A percentile compares a stretch with the other conserved stretches of the same genome.
Evolutionary conservation across 1,139 yeast genomes (phyloP).

Genomic region (Sugiyamaella paludigena): DNA sequence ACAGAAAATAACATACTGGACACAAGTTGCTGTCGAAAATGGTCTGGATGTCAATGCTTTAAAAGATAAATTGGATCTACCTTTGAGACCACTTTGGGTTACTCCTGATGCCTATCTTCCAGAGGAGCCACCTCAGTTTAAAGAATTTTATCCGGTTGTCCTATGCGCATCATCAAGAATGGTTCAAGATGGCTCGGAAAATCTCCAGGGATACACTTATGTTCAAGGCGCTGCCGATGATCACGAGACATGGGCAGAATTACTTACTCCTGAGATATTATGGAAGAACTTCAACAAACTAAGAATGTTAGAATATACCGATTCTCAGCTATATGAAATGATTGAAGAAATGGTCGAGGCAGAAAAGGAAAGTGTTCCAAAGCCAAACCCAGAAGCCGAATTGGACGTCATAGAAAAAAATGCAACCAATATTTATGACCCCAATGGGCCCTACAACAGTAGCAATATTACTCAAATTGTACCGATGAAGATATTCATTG

Average conservation of each 20-base stretch:
- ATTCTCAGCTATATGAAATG: slow-evolving; percentile 40
- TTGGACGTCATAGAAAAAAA: background rate
- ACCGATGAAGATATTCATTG: slow-evolving; percentile 25
- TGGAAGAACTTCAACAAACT: slow-evolving; percentile 51
- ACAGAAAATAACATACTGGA: slow-evolving; percentile 50
- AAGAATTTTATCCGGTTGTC: slow-evolving; percentile 45
- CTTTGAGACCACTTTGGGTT: slow-evolving; percentile 68
- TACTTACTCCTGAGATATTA: slow-evolving; percentile 52
- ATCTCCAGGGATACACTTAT: slow-evolving; percentile 51
- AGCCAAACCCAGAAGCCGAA: background rate
- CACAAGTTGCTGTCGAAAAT: slow-evolving; percentile 43
- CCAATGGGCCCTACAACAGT: background rate
- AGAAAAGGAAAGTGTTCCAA: slow-evolving; percentile 17
- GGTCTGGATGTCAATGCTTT: slow-evolving; percentile 40
- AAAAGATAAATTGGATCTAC: slow-evolving; percentile 41
- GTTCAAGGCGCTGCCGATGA: slow-evolving; percentile 95
- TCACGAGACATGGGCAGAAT: slow-evolving; percentile 79
- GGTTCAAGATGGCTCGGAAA: slow-evolving; percentile 54
- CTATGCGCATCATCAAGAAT: slow-evolving; percentile 64
- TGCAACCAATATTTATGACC: background rate
- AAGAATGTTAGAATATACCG: slow-evolving; percentile 39
- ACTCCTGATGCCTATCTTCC: slow-evolving; percentile 54
- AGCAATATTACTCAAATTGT: slow-evolving; percentile 12
- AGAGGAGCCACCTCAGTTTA: slow-evolving; percentile 29
- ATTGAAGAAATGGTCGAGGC: slow-evolving; percentile 19